Percentiles rank a stretch among this genome's conserved stretches.
Conservation (phyloP, 2,329 filamentous ascomycete genomes). For the Daldinia sp. region DNA sequence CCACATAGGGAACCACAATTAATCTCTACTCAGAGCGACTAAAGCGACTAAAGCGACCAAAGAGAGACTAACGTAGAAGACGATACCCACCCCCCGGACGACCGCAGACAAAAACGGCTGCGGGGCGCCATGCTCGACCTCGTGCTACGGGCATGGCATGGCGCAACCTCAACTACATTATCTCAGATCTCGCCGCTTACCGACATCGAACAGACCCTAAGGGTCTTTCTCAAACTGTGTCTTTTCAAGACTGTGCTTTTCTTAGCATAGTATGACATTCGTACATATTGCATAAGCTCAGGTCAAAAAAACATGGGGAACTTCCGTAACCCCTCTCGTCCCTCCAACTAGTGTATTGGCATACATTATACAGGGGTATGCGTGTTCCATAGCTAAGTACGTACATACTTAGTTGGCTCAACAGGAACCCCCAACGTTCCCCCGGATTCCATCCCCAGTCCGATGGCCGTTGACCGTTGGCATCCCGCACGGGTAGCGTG, state of each 20-base stretch:
- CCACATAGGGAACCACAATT: neutral
- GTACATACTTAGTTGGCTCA: neutral
- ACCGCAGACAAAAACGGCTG: conserved; percentile 9
- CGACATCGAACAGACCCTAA: neutral
- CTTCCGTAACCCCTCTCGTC: neutral
- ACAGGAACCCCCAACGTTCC: neutral
- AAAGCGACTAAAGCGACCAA: neutral
- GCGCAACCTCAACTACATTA: conserved; percentile 8
- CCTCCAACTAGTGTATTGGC: neutral
- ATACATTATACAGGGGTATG: neutral
- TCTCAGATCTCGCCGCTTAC: neutral
- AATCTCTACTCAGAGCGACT: neutral
- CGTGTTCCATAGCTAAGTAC: neutral
- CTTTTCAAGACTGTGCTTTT: neutral
- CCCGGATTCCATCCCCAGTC: conserved; percentile 1
- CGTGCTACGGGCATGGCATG: conserved; percentile 19
- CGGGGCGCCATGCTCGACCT: conserved; percentile 11
- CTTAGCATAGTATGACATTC: neutral
- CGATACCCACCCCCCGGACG: conserved; percentile 6
- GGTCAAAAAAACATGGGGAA: neutral
- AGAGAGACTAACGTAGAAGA: too few relatives aligned
- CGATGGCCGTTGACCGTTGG: neutral
- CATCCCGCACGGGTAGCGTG: neutral
- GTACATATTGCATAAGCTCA: neutral
- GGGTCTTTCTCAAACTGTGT: neutral